These are phyloP conservation scores for Cylindrodendrum hubeiense DNA, from an alignment of 2,329 filamentous ascomycete genomes.

Conservation along the genomic window DNA sequence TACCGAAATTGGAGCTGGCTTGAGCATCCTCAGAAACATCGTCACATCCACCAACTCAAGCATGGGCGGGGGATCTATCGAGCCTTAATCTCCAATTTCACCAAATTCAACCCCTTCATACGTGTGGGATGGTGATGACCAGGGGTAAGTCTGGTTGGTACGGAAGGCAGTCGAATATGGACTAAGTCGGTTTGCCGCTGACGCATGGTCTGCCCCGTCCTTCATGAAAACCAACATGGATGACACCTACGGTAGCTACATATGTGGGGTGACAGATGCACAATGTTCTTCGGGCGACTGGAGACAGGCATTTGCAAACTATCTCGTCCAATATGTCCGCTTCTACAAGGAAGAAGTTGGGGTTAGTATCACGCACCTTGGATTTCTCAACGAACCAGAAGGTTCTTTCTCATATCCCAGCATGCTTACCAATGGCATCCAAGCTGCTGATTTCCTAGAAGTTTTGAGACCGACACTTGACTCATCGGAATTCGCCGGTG, in stretches of 20 bases:
- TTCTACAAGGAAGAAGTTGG: slow-evolving; percentile 57
- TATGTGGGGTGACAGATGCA: slow-evolving; percentile 55
- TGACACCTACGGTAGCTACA: slow-evolving; percentile 30
- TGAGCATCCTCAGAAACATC: no score
- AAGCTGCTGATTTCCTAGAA: slow-evolving; percentile 63
- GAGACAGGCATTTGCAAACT: slow-evolving; percentile 62
- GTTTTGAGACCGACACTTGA: slow-evolving; percentile 55
- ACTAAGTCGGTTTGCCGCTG: no score
- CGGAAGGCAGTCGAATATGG: no score
- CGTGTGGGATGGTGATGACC: no score
- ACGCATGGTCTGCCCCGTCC: slow-evolving; percentile 8
- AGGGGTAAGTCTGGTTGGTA: no score
- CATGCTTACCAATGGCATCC: slow-evolving; percentile 48
- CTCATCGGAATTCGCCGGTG: slow-evolving; percentile 14
- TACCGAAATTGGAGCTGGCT: no score
- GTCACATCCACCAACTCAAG: no score
- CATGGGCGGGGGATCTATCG: no score
- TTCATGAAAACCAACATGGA: slow-evolving; percentile 13
- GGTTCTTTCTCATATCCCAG: slow-evolving; percentile 51
- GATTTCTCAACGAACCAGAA: slow-evolving; percentile 58
- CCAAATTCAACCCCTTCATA: no score
- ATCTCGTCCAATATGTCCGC: slow-evolving; percentile 61
- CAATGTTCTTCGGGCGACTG: slow-evolving; percentile 58
- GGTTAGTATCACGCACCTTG: slow-evolving; percentile 59
- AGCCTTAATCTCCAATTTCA: no score